Base-by-base conservation (phyloP, 2,329 filamentous ascomycete species). In the Hysterium pulicare region DNA sequence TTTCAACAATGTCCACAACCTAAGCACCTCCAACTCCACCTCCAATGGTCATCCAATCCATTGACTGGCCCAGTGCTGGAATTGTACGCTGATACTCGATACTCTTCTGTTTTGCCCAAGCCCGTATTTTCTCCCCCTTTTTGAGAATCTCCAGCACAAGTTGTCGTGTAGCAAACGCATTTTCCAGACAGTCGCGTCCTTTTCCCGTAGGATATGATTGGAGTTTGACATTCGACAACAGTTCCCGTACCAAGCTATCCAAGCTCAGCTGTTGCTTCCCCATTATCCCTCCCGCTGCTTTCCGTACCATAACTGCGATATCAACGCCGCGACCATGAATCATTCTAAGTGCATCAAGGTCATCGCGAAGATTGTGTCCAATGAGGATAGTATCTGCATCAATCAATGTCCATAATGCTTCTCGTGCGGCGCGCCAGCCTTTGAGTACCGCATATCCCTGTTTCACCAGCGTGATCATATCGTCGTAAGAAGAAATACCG, bases 101-200 rank as follows among this genome's bases (percentile, higher is more conserved):
- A 15, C 53, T 52, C 47, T 52, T 62, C 41, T 53, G 43, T 36
- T 41, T 58, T 3, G 59, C 71, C 66, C 69, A 71, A 15, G 33
- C 54, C 3, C 53, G 45, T 7, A 77, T 56, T 10, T 45, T 47
- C 2, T 64, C 55, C 2, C 57, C 57, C n/a, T 74, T 62, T 42
- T 59, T 61, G n/a, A 73, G 50, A 42, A 66, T 71, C 63, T 66
- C 75, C 2, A 79, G 54, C 4, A 70, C 63, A 35, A 79, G 50
- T 51, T 78, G 74, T 6, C 76, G 66, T 0, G 70, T 63, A 0
- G 76, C 75, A 24, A 74, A 64, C 0, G 74, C 70, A 57, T 78
- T 72, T 50, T 78, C 73, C 4, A 78, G 48, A 35, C 69, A 69
- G 53, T 74, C 68, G 38, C 78, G 75, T 1, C 74, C 71, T 11